phyloP scores from a whole-genome alignment of 164 flowering plant genomes.

The Saururus chinensis region DNA sequence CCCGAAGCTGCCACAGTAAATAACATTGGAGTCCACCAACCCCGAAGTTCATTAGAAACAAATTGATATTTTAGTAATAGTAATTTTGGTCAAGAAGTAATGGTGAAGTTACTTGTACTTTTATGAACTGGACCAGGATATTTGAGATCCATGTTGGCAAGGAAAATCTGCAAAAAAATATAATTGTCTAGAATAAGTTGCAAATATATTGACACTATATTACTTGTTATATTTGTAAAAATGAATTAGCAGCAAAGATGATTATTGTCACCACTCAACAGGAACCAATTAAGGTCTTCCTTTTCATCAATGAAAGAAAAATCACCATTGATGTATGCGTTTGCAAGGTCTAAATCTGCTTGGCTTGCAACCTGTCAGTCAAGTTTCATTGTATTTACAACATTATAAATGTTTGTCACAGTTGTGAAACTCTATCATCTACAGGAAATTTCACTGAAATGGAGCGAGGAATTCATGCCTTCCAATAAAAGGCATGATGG shows the following conservation, averaged over 20 bases:
- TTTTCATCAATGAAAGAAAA: conserved; percentile 71
- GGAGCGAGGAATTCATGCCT: conserved; percentile 27
- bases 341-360: conserved; percentile 94
- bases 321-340: conserved; percentile 85
- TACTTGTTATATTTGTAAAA: too few relatives aligned
- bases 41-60: conserved; percentile 28
- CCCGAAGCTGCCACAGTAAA: too few relatives aligned
- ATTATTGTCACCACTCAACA: conserved; percentile 44
- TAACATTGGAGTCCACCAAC: conserved; percentile 91
- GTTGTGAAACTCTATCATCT: too few relatives aligned
- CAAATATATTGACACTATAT: not conserved
- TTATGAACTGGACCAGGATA: conserved; percentile 23
- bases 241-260: not conserved
- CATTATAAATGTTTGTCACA: not conserved
- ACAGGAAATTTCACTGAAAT: not conserved
- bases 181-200: conserved; percentile 3
- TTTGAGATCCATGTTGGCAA: conserved; percentile 61
- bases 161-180: conserved; percentile 43
- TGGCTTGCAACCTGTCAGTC: conserved; percentile 59
- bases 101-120: conserved; percentile 2
- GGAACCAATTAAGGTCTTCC: conserved; percentile 63
- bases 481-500: conserved; percentile 82
- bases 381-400: not conserved
- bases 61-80: not conserved
- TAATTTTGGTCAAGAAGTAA: not conserved